Evolutionary conservation across 1,139 yeast species (phyloP).

Genomic region (Scheffersomyces illinoinensis): DNA sequence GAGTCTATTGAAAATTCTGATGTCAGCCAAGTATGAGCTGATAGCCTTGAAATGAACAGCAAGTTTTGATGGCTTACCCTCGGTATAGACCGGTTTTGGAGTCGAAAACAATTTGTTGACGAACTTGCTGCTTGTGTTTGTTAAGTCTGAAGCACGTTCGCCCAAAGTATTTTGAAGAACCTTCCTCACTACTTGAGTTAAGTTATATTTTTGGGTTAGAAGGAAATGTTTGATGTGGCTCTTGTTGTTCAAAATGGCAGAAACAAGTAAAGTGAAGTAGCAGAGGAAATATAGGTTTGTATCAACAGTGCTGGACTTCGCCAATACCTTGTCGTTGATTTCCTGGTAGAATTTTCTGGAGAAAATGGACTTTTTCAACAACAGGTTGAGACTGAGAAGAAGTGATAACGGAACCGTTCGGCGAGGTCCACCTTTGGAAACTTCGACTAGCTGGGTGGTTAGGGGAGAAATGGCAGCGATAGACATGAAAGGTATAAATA

Average conservation of each 20-base stretch:
- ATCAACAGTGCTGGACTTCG: constrained; percentile 39
- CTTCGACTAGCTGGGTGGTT: constrained; percentile 1
- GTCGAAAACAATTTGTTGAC: constrained; percentile 4
- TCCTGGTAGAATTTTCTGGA: constrained; percentile 45
- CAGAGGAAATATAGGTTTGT: constrained; percentile 45
- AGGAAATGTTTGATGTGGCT: constrained; percentile 33
- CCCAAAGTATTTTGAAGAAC: constrained; percentile 11
- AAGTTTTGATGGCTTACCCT: constrained; percentile 19
- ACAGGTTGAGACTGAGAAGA: constrained; percentile 18
- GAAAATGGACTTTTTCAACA: constrained; percentile 21
- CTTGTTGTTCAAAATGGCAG: constrained; percentile 43
- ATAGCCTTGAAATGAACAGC: constrained; percentile 44
- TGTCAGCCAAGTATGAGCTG: constrained; percentile 50
- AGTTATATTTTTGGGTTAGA: constrained; percentile 26
- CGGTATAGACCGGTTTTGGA: constrained; percentile 2
- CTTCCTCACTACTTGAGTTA: constrained; percentile 18
- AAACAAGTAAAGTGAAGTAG: constrained; percentile 41
- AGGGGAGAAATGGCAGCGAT: constrained; percentile 9
- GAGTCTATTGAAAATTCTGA: constrained; percentile 55
- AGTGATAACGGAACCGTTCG: constrained; percentile 13
- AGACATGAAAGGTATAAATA: constrained; percentile 1
- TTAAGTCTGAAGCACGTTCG: constrained; percentile 12
- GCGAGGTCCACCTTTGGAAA: background rate
- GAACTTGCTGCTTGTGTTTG: constrained; percentile 15
- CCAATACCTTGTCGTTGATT: constrained; percentile 41